These are phyloP conservation scores for Yarrowia deformans DNA, from an alignment of 805 yeast species.

Conservation along the genomic window DNA sequence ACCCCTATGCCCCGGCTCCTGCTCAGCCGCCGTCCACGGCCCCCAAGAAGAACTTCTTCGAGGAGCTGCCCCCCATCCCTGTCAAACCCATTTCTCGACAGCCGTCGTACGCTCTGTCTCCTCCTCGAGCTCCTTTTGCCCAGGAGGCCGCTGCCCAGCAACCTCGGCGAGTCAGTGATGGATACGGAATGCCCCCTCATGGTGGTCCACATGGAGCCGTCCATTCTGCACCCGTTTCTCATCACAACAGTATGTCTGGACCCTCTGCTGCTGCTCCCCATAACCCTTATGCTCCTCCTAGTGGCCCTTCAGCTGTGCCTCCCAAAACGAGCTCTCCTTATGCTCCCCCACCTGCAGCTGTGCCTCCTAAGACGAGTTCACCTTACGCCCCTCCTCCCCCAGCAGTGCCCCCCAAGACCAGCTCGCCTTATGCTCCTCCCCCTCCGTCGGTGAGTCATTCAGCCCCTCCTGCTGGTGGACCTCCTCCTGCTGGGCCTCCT, in stretches of 20 bases:
- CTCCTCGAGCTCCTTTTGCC: conserved; percentile 33
- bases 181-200: conserved; percentile 23
- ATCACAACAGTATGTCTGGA: conserved; percentile 22
- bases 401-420: conserved; percentile 18
- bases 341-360: conserved; percentile 36
- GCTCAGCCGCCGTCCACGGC: conserved; percentile 21
- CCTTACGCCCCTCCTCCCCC: conserved; percentile 35
- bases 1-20: conserved; percentile 26
- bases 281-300: conserved; percentile 39
- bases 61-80: conserved; percentile 71
- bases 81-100: conserved; percentile 52
- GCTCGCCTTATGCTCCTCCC: conserved; percentile 30
- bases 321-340: conserved; percentile 31
- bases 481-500: conserved; percentile 12
- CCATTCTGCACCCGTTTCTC: conserved; percentile 33
- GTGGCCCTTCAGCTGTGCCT: conserved; percentile 19
- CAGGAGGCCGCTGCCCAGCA: conserved; percentile 28
- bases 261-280: conserved; percentile 1
- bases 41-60: conserved; percentile 53
- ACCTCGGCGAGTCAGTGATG: conserved; percentile 23
- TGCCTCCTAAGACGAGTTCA: conserved; percentile 16
- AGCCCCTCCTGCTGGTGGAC: conserved; percentile 16
- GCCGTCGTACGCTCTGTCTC: conserved; percentile 22
- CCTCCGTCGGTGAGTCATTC: conserved; percentile 7
- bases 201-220: conserved; percentile 7